Evolutionary conservation across 345 rosid species (phyloP), one percentile per base, ranked within the genome.

Genomic region (Gossypium arboreum): DNA sequence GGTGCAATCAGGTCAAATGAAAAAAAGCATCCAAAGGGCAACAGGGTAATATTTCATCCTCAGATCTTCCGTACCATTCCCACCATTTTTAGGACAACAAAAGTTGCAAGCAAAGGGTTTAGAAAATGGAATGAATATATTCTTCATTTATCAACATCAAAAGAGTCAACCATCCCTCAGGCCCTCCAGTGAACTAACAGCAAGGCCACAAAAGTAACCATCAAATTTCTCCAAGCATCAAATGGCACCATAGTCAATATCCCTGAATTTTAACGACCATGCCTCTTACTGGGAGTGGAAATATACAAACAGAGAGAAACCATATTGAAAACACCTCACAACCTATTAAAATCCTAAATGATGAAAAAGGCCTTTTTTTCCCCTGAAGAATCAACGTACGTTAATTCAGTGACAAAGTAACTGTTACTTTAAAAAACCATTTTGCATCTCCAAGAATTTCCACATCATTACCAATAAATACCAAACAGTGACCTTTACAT

Each of bases 211-310:
- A 45, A 4, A 67, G 52, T 67, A 47, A 68, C 47, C 22, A 63
- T 63, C 47, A 63, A 16, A 63, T 24, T 68, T 68, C 72, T 24
- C 41, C 25, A 68, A 48, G 39, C 39, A 68, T 24, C 72, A 68
- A 68, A 68, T 24, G 18, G 20, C 72, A 47, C 1, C 57, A 15
- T 24, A 41, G 29, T 68, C 8, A 68, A 55, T 13, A 24, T 50
- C 58, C 20, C 29, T 3, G 43, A 25, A 25, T 20, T 50, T 48
- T 48, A 68, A 68, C 6, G 39, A 24, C 60, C 13, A 18, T 56
- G 25, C 20, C n/a, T 10, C 20, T 7, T 24, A 56, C 25, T 9
- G 20, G 54, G 20, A 8, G 56, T 50, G 3, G 20, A 48, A 68
- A 24, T 48, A 48, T 48, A 48, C 27, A 12, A 7, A 22, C 13